Base-by-base conservation (phyloP, 495 filamentous ascomycete species). In the Rostrohypoxylon terebratum region DNA sequence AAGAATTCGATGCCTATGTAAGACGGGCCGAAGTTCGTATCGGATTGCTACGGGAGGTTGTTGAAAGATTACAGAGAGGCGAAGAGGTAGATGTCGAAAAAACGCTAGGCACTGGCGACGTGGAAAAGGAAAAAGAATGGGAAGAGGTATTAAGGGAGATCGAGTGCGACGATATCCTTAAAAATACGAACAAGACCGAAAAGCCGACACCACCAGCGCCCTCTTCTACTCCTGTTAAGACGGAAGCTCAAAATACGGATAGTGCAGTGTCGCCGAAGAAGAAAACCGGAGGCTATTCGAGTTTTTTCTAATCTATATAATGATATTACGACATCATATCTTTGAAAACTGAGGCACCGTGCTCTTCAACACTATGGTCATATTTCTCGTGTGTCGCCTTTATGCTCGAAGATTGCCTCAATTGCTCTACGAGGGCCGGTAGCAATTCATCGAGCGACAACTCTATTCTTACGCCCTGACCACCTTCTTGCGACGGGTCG, bases 41-140 rank as follows among this genome's bases (percentile, higher is more conserved):
- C 55, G 87, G 81, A 4, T 72, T 94, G 36, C 77, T 99, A 45
- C 87, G 87, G 62, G 95, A 97, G 76, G 91, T 97, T 0, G 89
- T 98, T 64, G 91, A 93, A 71, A 88, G 86, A 73, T 85, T 98
- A 33, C 89, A 96, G 78, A 87, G 80, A 28, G 96, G 96, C 13
- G 94, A 99, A 80, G 86, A 94, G 20, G 93, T 98, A 10, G 94
- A 98, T 81, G 93, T 98, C 7, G 93, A 94, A 76, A 89, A 86
- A 73, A 81, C 90, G 59, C 75, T 99, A 62, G 96, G 96, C 7
- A 92, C 93, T 1, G 94, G 94, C 0, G 90, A 94, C 79, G 80
- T 84, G 31, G 85, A 86, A 69, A 87, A 88, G 79, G 96, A 98
- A 78, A 81, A 85, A 74, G 92, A 92, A 76, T 99, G 96, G 96